Percentiles rank a stretch among this genome's conserved stretches.
phyloP scores from a whole-genome alignment of 495 filamentous ascomycete species.

The Penicillium lividum region DNA sequence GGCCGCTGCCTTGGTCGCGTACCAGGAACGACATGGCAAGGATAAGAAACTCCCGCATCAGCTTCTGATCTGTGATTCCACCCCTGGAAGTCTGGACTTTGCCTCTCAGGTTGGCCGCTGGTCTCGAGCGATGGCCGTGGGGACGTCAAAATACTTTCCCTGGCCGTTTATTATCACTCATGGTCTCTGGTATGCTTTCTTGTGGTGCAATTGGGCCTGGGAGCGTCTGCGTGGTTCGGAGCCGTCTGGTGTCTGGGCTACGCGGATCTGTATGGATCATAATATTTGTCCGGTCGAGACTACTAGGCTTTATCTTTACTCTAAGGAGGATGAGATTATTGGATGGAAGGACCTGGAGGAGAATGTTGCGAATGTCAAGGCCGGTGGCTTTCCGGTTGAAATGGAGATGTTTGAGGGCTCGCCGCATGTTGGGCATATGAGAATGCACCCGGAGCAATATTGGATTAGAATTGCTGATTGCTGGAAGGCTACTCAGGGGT shows the following conservation, averaged over 20 bases:
- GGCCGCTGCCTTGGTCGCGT: conserved; percentile 50
- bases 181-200: conserved; percentile 39
- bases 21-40: conserved; percentile 31
- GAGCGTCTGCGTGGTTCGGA: conserved; percentile 18
- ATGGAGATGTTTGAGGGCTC: conserved; percentile 53
- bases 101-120: conserved; percentile 48
- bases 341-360: conserved; percentile 53
- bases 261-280: conserved; percentile 28
- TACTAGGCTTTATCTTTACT: conserved; percentile 50
- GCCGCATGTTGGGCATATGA: conserved; percentile 57
- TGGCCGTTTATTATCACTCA: conserved; percentile 51
- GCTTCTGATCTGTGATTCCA: conserved; percentile 52
- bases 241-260: conserved; percentile 26
- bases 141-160: conserved; percentile 47
- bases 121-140: conserved; percentile 54
- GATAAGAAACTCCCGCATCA: conserved; percentile 45
- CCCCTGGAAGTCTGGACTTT: conserved; percentile 51
- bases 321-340: conserved; percentile 57
- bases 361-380: conserved; percentile 46
- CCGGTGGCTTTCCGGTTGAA: conserved; percentile 42
- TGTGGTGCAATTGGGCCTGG: conserved; percentile 24
- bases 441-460: conserved; percentile 51
- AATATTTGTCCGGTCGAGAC: conserved; percentile 14
- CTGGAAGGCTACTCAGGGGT: conserved; percentile 38
- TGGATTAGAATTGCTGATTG: conserved; percentile 47